phyloP scores from a whole-genome alignment of 495 filamentous ascomycete genomes.

The Entonaema liquescens region DNA sequence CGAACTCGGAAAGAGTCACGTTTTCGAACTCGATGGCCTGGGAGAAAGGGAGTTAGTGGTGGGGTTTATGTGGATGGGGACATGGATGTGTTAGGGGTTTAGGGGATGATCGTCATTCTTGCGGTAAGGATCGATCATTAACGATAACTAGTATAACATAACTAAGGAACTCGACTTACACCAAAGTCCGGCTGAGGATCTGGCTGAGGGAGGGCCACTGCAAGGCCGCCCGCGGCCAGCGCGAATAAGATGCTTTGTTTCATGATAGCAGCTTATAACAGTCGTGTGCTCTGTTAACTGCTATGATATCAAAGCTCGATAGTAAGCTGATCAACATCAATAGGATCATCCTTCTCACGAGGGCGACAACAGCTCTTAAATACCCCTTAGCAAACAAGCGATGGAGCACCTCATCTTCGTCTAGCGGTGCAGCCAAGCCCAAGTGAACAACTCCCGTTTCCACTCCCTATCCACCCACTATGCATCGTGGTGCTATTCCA shows the following conservation, averaged over 20 bases:
- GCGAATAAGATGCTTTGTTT: neutral
- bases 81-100: neutral
- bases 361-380: neutral
- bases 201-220: neutral
- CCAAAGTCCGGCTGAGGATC: neutral
- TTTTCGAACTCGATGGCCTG: neutral
- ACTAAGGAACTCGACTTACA: neutral
- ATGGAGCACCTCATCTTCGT: neutral
- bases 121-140: neutral
- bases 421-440: neutral
- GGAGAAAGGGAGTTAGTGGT: neutral
- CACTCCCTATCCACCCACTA: neutral
- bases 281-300: neutral
- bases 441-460: neutral
- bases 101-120: neutral
- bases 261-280: neutral
- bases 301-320: neutral
- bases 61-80: neutral
- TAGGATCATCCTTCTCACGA: neutral
- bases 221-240: neutral
- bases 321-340: neutral
- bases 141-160: neutral
- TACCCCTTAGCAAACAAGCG: neutral
- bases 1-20: neutral
- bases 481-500: neutral